phyloP scores from a whole-genome alignment of 345 rosid genomes.

The Eucalyptus cloeziana region DNA sequence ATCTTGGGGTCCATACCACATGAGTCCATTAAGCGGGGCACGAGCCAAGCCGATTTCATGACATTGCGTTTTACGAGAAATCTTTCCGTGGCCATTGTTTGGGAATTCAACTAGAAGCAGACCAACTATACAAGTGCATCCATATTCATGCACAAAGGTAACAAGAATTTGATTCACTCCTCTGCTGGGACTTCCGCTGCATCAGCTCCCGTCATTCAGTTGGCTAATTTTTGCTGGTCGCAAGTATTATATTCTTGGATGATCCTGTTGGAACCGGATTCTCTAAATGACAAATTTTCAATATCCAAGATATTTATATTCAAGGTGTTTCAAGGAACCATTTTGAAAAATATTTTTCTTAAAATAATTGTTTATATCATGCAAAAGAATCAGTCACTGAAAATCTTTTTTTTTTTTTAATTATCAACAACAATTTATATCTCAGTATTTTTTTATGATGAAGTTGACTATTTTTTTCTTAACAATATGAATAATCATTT shows the following conservation, averaged over 20 bases:
- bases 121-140: neutral
- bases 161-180: neutral
- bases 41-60: neutral
- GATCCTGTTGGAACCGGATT: constrained; percentile 22
- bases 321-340: neutral
- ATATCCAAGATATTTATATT: neutral
- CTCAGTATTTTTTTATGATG: neutral
- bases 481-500: neutral
- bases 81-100: neutral
- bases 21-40: too few species aligned
- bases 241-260: constrained; percentile 18
- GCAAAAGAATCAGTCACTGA: neutral
- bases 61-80: neutral
- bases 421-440: neutral
- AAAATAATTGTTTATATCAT: neutral
- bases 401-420: neutral
- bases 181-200: neutral
- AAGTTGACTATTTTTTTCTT: neutral
- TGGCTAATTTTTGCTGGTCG: neutral
- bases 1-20: too few species aligned
- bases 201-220: neutral
- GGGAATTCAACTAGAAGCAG: neutral
- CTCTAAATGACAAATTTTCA: neutral
- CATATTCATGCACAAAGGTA: constrained; percentile 17
- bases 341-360: neutral